Base-by-base conservation (phyloP, 176 grass and related monocot species). In the Avena atlantica region DNA sequence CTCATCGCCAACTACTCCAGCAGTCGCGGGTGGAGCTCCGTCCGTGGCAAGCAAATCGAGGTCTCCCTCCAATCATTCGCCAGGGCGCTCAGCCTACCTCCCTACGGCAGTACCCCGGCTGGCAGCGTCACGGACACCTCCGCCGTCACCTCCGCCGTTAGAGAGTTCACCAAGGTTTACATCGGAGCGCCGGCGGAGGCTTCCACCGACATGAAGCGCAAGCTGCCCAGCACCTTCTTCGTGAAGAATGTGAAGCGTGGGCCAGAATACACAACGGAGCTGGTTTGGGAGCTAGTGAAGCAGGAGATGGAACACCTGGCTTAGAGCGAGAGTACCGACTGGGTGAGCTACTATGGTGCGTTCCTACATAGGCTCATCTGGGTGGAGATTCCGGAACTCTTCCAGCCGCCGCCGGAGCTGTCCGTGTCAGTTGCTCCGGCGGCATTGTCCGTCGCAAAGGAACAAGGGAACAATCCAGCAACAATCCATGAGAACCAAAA, bases 331-430 rank as follows among this genome's bases (percentile, higher is more conserved):
- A 73, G 11, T 8, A 3, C 42, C 0, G 20, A 24, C 42, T 23
- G 42, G 20, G 0, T 42, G 42, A 47, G 70, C 20, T 48, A 23
- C 70, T 73, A 16, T 5, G 70, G 9, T 13, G 42, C 20, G 19
- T 71, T 44, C 37, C 37, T 71, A 37, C 68, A 71, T 37, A 71
- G 68, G 68, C 68, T 71, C 37, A 71, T 71, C 37, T 71, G 68
- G 37, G 68, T 6, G 4, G 8, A 2, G 19, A 45, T 7, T 34
- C 67, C 68, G 10, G 37, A 71, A 4, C 36, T 71, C 37, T 71
- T 71, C 9, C 8, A 20, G 9, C 29, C 29, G 65, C 67, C 67
- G 9, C 65, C 5, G 45, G 9, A 47, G 9, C 68, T 0, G 8
- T 44, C 68, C 9, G 8, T 9, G 68, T 34, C 9, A 29, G 34